Percentiles rank a stretch among this genome's conserved stretches.
These are phyloP conservation scores for Sclerotinia glacialis DNA, from an alignment of 2,329 filamentous ascomycete genomes.

Conservation along the genomic window DNA sequence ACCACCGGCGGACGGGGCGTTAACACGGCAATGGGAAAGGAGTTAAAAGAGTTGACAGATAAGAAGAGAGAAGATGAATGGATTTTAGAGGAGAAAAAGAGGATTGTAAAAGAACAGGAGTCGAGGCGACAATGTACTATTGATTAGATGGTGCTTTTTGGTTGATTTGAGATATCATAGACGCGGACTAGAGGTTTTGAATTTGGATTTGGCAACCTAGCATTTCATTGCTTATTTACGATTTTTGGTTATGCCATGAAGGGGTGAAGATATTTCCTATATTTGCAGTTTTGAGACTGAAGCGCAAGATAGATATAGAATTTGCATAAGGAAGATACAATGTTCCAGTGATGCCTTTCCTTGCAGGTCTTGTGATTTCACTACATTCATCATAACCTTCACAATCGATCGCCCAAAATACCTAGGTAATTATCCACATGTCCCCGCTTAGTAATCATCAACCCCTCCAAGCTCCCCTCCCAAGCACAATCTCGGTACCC, in stretches of 20 bases:
- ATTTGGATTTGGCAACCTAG: neutral
- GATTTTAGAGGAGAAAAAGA: slow-evolving; percentile 2
- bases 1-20: slow-evolving; percentile 16
- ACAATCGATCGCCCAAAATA: neutral
- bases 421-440: neutral
- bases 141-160: neutral
- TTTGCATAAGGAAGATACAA: neutral
- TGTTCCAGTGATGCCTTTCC: neutral
- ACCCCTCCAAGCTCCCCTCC: slow-evolving; percentile 3
- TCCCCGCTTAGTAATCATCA: neutral
- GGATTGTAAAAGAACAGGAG: neutral
- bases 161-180: neutral
- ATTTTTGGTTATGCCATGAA: neutral
- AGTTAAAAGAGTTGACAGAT: neutral
- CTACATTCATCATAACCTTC: neutral
- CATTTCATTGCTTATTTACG: neutral
- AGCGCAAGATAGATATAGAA: neutral
- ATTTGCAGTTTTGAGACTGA: neutral
- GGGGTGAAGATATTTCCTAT: neutral
- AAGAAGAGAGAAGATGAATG: slow-evolving; percentile 5
- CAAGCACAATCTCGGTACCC: neutral
- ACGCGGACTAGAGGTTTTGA: neutral
- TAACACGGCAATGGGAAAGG: slow-evolving; percentile 9
- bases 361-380: no score
- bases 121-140: neutral